These are phyloP conservation scores for Zasmidium citrigriseum DNA, from an alignment of 2,329 filamentous ascomycete species.

Conservation along the genomic window DNA sequence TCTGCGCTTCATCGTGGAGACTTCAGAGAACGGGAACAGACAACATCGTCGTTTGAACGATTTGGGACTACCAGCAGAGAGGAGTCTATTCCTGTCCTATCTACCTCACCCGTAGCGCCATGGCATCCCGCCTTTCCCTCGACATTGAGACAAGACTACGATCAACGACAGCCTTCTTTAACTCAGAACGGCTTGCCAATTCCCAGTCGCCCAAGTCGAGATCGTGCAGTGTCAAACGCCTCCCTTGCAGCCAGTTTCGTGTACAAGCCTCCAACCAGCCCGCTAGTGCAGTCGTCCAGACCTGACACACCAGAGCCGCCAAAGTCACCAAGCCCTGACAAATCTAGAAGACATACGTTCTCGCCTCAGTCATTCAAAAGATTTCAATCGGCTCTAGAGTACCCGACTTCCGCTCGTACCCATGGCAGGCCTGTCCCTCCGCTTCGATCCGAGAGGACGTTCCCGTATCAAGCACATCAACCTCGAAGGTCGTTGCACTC, in stretches of 20 bases:
- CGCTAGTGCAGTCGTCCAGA: constrained; percentile 67
- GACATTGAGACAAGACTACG: constrained; percentile 31
- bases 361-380: constrained; percentile 61
- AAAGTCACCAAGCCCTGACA: constrained; percentile 46
- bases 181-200: constrained; percentile 19
- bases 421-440: constrained; percentile 37
- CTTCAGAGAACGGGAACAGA: constrained; percentile 53
- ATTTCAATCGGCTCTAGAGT: constrained; percentile 45
- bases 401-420: constrained; percentile 30
- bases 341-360: constrained; percentile 69
- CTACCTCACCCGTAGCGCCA: constrained; percentile 59
- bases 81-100: constrained; percentile 28
- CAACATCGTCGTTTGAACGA: constrained; percentile 14
- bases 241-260: constrained; percentile 78
- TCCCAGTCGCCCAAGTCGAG: constrained; percentile 44
- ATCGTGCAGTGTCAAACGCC: constrained; percentile 54
- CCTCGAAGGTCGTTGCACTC: constrained; percentile 72
- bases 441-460: constrained; percentile 59
- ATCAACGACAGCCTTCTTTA: constrained; percentile 8
- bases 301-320: constrained; percentile 35
- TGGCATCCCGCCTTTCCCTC: constrained; percentile 55
- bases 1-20: constrained; percentile 69
- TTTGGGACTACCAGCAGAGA: constrained; percentile 17
- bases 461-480: constrained; percentile 76
- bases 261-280: constrained; percentile 87